Conservation (phyloP, 2,329 filamentous ascomycete species). For the Aschersonia sp. region DNA sequence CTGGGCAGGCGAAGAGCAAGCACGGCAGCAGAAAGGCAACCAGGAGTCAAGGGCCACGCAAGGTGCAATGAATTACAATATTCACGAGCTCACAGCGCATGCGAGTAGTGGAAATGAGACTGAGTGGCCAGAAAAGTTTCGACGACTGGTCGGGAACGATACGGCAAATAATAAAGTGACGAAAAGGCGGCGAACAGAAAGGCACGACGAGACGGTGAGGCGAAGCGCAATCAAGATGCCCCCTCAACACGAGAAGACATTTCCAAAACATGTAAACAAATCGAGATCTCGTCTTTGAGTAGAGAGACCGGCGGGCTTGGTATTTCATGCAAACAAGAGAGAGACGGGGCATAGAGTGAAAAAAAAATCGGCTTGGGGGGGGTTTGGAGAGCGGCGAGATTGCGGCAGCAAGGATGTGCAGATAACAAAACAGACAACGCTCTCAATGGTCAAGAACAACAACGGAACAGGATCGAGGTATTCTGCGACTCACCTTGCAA, state of each 20-base stretch:
- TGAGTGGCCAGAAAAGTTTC: too few species aligned
- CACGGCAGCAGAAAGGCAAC: too few species aligned
- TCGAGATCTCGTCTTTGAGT: neutral
- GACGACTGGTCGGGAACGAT: too few species aligned
- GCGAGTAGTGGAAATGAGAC: too few species aligned
- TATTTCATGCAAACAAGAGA: neutral
- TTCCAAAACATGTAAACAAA: neutral
- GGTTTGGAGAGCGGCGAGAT: neutral
- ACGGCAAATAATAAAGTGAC: too few species aligned
- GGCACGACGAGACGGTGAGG: neutral
- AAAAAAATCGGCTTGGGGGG: neutral
- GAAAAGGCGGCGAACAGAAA: neutral
- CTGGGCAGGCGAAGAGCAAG: too few species aligned
- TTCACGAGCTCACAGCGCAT: too few species aligned
- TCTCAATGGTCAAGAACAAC: neutral
- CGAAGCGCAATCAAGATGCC: neutral
- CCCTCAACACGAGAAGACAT: neutral
- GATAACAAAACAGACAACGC: too few species aligned
- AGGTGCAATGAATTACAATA: too few species aligned
- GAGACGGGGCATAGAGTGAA: constrained; percentile 1
- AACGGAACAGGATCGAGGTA: neutral
- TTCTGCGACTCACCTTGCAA: constrained; percentile 5
- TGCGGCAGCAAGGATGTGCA: too few species aligned
- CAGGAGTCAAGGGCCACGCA: too few species aligned
- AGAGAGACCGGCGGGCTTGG: neutral